Evolutionary conservation across 2,329 filamentous ascomycete genomes (phyloP).

Genomic region (Penicillium sp.): DNA sequence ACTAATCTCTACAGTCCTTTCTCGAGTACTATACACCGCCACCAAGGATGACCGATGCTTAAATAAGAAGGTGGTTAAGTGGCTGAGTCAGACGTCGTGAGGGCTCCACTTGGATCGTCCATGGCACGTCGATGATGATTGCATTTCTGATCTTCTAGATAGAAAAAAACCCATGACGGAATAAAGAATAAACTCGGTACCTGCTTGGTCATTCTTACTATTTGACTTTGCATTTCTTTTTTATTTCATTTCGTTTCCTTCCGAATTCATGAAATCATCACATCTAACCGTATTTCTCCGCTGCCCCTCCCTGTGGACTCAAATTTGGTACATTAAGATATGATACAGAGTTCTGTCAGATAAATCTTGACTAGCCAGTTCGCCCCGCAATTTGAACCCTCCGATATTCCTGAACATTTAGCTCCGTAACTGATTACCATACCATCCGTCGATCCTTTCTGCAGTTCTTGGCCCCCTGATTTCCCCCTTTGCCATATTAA

Average conservation of each 20-base stretch:
- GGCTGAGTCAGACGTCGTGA: constrained; percentile 5
- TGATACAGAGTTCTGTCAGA: background rate
- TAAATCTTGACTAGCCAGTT: background rate
- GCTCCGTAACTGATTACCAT: background rate
- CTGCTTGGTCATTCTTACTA: constrained; percentile 9
- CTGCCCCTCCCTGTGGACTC: background rate
- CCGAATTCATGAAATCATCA: constrained; percentile 9
- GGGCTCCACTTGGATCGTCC: constrained; percentile 16
- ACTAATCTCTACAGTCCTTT: no score
- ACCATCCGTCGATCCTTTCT: constrained; percentile 4
- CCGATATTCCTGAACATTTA: background rate
- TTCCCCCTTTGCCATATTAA: background rate
- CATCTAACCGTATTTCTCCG: constrained; percentile 22
- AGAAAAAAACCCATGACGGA: background rate
- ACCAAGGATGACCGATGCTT: background rate
- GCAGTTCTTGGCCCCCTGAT: constrained; percentile 5
- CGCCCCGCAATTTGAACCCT: constrained; percentile 6
- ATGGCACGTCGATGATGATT: constrained; percentile 23
- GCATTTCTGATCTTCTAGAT: constrained; percentile 4
- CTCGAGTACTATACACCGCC: no score
- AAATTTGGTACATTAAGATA: background rate
- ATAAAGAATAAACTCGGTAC: constrained; percentile 10
- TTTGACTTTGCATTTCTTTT: background rate
- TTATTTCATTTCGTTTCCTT: no score
- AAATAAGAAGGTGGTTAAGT: background rate